Base-by-base conservation (phyloP, 1,284 basidiomycete genomes). In the Moniliella sp. region DNA sequence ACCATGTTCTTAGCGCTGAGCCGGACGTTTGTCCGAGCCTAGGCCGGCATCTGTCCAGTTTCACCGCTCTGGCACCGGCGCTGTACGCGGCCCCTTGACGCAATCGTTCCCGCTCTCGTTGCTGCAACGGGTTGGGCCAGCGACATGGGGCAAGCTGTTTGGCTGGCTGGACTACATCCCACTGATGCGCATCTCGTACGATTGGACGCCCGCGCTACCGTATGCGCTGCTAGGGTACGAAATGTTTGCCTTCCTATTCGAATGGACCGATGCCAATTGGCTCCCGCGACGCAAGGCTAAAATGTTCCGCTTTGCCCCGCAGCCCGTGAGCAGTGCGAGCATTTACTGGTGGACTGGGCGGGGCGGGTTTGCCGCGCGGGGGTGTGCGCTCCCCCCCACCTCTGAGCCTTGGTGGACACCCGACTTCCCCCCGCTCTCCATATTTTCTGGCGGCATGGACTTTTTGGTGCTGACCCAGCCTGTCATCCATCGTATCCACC, bases 191-290 rank as follows among this genome's bases (percentile, higher is more conserved):
- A 64, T 55, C 32, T 65, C 69, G 12, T 73, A 71, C 52, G 65
- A 71, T 43, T 67, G 63, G 46, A 66, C 64, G 9, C 70, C 69
- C 0, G n/a, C 63, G 67, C 63, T 45, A 62, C 62, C 65, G 37
- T 40, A 50, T 32, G 45, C 50, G 16, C 42, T 40, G 38, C 43
- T 55, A n/a, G 60, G 68, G 18, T 59, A 57, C 46, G 69, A 67
- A 40, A 72, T 73, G 70, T 73, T 73, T 45, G 67, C 69, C 4
- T 73, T 70, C 58, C 58, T 73, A 16, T 69, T 67, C 41, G 58
- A 61, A n/a, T 72, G 71, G 71, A 73, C 70, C 10, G 71, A 73
- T 50, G 63, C 67, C 10, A 71, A 72, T 46, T 73, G 71, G 62
- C 67, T 68, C n/a, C 33, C 50, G 4, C 32, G 53, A 5, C 33